phyloP scores from a whole-genome alignment of 768 basidiomycete genomes.

The Favolaschia claudopus region DNA sequence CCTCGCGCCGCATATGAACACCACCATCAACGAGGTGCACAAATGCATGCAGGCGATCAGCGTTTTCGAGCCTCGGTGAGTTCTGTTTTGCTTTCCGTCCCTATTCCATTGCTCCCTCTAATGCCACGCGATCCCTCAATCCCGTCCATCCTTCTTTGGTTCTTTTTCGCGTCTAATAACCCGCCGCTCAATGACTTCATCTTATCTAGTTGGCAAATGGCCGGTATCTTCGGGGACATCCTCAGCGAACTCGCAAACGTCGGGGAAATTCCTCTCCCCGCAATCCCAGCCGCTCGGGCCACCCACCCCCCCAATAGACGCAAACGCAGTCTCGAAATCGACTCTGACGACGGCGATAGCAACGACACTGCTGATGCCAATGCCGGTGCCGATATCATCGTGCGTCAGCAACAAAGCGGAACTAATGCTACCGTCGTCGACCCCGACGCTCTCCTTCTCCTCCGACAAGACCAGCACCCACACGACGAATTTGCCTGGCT shows the following conservation, averaged over 20 bases:
- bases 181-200: too few relatives aligned
- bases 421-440: neutral
- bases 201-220: constrained; percentile 45
- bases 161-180: too few relatives aligned
- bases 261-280: neutral
- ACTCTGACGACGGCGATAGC: neutral
- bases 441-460: too few relatives aligned
- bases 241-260: constrained; percentile 12
- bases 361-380: too few relatives aligned
- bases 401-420: neutral
- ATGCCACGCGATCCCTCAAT: too few relatives aligned
- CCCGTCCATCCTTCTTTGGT: too few relatives aligned
- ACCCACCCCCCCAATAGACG: too few relatives aligned
- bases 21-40: constrained; percentile 66
- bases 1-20: constrained; percentile 51
- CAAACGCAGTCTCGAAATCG: neutral
- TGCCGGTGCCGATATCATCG: too few relatives aligned
- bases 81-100: neutral
- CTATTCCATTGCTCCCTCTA: neutral
- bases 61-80: constrained; percentile 47
- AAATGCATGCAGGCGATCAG: constrained; percentile 62
- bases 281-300: too few relatives aligned
- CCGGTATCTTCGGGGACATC: constrained; percentile 47
- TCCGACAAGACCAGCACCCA: neutral
- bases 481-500: constrained; percentile 2